A percentile compares a stretch with the other conserved stretches of the same genome.
Conservation (phyloP, 2,329 filamentous ascomycete species). For the Drechslerella dactyloides region DNA sequence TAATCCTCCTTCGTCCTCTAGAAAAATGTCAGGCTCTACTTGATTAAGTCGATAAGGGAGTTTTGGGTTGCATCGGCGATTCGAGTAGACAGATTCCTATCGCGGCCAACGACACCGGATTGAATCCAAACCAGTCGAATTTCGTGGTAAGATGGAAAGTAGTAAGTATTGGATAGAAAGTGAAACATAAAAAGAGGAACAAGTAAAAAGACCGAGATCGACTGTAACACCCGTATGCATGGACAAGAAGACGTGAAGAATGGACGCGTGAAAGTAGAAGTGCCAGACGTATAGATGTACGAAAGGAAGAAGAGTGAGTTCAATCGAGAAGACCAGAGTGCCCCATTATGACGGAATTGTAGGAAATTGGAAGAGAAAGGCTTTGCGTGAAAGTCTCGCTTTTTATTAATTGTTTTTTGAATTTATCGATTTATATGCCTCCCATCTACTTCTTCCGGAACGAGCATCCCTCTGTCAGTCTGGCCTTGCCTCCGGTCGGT, state of each 20-base stretch:
- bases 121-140: neutral
- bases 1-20: slow-evolving; percentile 16
- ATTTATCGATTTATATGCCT: slow-evolving; percentile 51
- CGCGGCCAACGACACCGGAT: neutral
- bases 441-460: slow-evolving; percentile 99
- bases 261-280: slow-evolving; percentile 23
- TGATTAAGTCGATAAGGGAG: no score
- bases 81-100: neutral
- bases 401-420: slow-evolving; percentile 29
- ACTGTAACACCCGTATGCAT: slow-evolving; percentile 50
- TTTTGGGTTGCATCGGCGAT: slow-evolving; percentile 5
- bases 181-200: slow-evolving; percentile 12
- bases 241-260: slow-evolving; percentile 34
- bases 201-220: slow-evolving; percentile 42
- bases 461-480: slow-evolving; percentile 99
- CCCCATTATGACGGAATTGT: slow-evolving; percentile 41
- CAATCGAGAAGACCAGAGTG: slow-evolving; percentile 34
- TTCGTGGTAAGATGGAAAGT: slow-evolving; percentile 8
- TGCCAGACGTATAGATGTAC: slow-evolving; percentile 7
- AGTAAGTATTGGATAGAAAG: slow-evolving; percentile 18
- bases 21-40: slow-evolving; percentile 45
- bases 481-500: slow-evolving; percentile 98
- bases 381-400: slow-evolving; percentile 57
- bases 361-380: slow-evolving; percentile 59
- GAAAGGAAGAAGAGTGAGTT: slow-evolving; percentile 26